These are phyloP conservation scores for Artemisia argyi DNA, from an alignment of 129 eudicot genomes.

Conservation along the genomic window DNA sequence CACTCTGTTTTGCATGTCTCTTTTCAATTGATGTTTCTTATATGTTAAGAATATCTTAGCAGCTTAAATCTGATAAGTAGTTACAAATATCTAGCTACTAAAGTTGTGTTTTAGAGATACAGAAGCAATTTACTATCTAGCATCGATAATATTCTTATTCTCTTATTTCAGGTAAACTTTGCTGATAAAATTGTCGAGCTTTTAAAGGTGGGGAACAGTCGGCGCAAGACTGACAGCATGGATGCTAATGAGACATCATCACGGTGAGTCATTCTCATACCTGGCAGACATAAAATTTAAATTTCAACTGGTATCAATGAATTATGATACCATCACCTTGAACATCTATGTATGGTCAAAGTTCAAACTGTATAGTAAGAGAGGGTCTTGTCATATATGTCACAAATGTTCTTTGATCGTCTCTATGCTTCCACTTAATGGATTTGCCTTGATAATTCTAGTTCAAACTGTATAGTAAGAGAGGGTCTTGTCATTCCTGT, in stretches of 20 bases:
- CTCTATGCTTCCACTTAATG: too few relatives aligned
- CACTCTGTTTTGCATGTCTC: background rate
- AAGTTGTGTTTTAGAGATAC: constrained; percentile 5
- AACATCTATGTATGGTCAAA: background rate
- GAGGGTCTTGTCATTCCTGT: too few relatives aligned
- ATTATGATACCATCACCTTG: background rate
- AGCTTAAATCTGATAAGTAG: constrained; percentile 4
- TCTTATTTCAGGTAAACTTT: constrained; percentile 65
- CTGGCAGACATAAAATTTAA: constrained; percentile 7
- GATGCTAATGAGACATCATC: constrained; percentile 91
- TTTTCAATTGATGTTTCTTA: background rate
- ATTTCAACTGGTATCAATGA: constrained; percentile 12
- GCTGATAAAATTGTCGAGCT: constrained; percentile 92
- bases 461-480: too few relatives aligned
- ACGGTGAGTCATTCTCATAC: constrained; percentile 55
- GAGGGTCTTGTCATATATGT: too few relatives aligned
- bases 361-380: background rate
- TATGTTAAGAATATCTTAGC: background rate
- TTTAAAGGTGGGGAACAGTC: constrained; percentile 81
- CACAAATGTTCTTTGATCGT: too few relatives aligned
- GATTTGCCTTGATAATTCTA: too few relatives aligned
- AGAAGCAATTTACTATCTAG: background rate
- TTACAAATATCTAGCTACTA: background rate
- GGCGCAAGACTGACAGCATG: constrained; percentile 95
- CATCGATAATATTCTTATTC: constrained; percentile 23